A percentile compares a stretch with the other conserved stretches of the same genome.
Conservation (phyloP, 1,139 yeast genomes). For the Scheffersomyces insectosa region DNA sequence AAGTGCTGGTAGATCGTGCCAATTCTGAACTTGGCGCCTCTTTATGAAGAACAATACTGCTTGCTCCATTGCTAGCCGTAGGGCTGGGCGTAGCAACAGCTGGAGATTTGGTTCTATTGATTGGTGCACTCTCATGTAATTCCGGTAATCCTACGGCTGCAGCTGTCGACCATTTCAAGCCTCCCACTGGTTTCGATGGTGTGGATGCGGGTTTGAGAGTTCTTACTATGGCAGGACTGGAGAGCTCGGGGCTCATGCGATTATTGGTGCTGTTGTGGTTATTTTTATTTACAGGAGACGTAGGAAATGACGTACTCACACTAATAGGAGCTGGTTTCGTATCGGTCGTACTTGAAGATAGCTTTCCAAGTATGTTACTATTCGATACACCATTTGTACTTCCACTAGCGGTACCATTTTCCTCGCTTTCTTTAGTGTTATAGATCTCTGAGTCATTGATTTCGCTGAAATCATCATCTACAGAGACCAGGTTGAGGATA, state of each 20-base stretch:
- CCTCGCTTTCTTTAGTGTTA: neutral
- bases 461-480: constrained; percentile 12
- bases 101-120: constrained; percentile 3
- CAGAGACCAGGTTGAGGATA: constrained; percentile 27
- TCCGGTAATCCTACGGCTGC: constrained; percentile 47
- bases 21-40: too few species aligned
- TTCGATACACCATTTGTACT: neutral
- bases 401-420: neutral
- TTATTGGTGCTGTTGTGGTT: too few species aligned
- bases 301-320: constrained; percentile 5
- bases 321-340: neutral
- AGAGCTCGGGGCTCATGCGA: constrained; percentile 12
- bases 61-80: neutral
- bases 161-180: constrained; percentile 70
- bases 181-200: constrained; percentile 65
- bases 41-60: neutral
- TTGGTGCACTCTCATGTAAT: neutral
- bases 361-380: neutral
- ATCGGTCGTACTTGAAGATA: neutral
- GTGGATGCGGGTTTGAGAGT: constrained; percentile 68
- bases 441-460: constrained; percentile 13
- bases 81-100: neutral
- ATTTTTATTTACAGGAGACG: constrained; percentile 12
- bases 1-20: neutral
- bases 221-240: constrained; percentile 28